Evolutionary conservation across 352 stramenopile species (phyloP), one percentile per base, ranked within the genome.

Genomic region (Phytopythium aichiense): DNA sequence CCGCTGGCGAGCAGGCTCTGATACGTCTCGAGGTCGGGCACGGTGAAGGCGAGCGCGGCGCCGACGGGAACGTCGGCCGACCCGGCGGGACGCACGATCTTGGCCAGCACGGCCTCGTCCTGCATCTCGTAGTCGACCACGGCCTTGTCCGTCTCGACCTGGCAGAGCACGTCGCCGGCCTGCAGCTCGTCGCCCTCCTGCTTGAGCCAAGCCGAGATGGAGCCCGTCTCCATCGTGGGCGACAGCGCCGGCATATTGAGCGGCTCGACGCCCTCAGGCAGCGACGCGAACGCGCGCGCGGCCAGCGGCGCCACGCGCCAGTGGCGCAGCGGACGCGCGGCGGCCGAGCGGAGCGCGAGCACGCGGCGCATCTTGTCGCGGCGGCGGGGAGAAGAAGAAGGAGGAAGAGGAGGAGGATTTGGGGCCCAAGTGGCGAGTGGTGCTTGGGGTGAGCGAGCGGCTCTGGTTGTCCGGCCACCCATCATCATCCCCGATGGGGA

Each of bases 101-200:
- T 97, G 46, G 94, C 96, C 57, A 99, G 69, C 43, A 98, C 78
- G 18, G 79, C 87, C n/a, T 99, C 97, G 75, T 99, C 97, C 78
- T 98, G 91, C 52, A 97, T 93, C 80, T 99, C 97, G 73, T 98
- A 99, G 77, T 99, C 96, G 46, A 99, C 97, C 23, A 96, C 96
- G 35, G 97, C 97, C 80, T 99, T 99, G 84, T 99, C 97, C 16
- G 97, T 99, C 77, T 99, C 97, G 60, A 99, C 94, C 60, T 98
- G 88, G 72, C 92, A 98, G 30, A 99, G 73, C 25, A 98, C 88
- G 72, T 98, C 92, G 40, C 96, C 96, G 0, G 96, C 83, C 25
- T 68, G 64, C 61, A 99, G 90, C 50, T 84, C 67, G 16, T 98
- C 89, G 56, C 96, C 97, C 63, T 98, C 91, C 37, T 88, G 84